Evolutionary conservation across 192 early-diverging fungal genomes (phyloP).

Genomic region (Coemansia sp.): DNA sequence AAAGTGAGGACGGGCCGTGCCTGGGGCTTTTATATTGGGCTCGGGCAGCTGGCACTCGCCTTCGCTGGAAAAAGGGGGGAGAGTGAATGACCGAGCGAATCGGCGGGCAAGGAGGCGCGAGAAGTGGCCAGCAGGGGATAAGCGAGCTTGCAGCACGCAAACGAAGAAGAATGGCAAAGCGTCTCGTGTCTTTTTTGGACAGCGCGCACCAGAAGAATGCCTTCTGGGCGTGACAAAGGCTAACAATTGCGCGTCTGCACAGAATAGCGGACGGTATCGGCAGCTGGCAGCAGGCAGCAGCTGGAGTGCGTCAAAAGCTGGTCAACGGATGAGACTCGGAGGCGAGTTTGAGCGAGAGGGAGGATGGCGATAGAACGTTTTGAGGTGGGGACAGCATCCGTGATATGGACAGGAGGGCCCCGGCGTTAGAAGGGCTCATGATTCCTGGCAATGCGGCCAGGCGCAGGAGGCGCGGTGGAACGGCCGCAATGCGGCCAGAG

Average conservation of each 20-base stretch:
- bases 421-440: no score
- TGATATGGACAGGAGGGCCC: no score
- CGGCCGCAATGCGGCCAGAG: neutral
- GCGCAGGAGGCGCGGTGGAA: no score
- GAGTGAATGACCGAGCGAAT: slow-evolving; percentile 1
- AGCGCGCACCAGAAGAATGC: slow-evolving; percentile 6
- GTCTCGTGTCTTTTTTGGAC: slow-evolving; percentile 6
- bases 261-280: slow-evolving; percentile 3
- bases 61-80: neutral
- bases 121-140: neutral
- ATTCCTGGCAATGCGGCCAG: no score
- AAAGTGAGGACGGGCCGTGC: slow-evolving; percentile 1
- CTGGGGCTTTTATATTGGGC: neutral
- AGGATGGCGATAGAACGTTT: no score
- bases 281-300: no score
- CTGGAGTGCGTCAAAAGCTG: no score
- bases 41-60: neutral
- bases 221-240: slow-evolving; percentile 11
- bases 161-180: slow-evolving; percentile 2
- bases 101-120: neutral
- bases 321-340: no score
- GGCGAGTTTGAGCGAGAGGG: no score
- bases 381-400: no score
- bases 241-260: slow-evolving; percentile 8
- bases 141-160: neutral